Evolutionary conservation across 768 basidiomycete species (phyloP), one percentile per base, ranked within the genome.

Genomic region (Cystofilobasidium ferigula): DNA sequence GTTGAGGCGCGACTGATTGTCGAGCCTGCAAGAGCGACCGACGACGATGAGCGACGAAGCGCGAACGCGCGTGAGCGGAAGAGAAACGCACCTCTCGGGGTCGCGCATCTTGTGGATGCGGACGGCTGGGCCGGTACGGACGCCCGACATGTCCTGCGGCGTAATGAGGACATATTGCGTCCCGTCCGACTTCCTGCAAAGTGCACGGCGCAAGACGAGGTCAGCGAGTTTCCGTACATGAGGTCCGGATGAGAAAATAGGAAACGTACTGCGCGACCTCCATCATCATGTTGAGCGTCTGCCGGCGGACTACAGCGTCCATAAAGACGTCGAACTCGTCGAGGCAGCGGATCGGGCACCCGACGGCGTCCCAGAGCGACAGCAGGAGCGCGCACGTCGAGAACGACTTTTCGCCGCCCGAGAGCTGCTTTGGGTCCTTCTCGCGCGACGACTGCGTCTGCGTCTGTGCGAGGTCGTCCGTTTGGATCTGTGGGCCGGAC

Each of bases 301-400:
- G 87, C 56, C 86, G 85, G 24, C 95, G 84, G 68, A 79, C 78
- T 54, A 74, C 73, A 13, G 71, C 71, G 67, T 78, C 78, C 65
- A 98, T 91, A 80, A 94, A 97, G 14, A 97, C 94, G 71, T 98
- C 94, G 73, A 95, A 99, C 75, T 99, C 95, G 72, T 99, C 95
- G 85, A 98, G 83, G 72, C 94, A 97, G 66, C 95, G 81, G 54
- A 99, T 80, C 1, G 95, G 95, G 73, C 93, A 93, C 0, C 88
- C 87, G 63, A 93, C 91, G 20, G 89, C 86, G 72, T 95, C 89
- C 95, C 95, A 99, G 53, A 99, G 80, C 5, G 95, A 86, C n/a
- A 98, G 78, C 56, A 99, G 78, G 60, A 99, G 76, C 71, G 91
- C 93, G 69, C 97, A 90, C 0, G 94, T 98, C 8, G 92, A 88